Evolutionary conservation across 306 rosid species (phyloP).

Genomic region (Ormosia semicastrata): DNA sequence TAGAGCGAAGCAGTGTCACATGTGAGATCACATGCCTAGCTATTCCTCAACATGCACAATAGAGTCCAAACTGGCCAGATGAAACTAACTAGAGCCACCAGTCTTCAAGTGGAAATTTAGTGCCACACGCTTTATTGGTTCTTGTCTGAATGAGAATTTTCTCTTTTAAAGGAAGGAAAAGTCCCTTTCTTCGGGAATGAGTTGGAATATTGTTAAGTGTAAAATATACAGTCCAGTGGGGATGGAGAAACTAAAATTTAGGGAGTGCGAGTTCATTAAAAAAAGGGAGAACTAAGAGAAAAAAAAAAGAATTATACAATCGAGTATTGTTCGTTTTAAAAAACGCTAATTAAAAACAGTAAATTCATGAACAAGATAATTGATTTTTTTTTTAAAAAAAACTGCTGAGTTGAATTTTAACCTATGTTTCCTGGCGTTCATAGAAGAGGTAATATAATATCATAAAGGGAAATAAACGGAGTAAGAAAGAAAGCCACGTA

Average conservation of each 20-base stretch:
- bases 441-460: not conserved
- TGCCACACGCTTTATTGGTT: not conserved
- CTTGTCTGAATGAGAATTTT: not conserved
- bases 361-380: not conserved
- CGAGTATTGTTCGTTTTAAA: not conserved
- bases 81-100: not conserved
- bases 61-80: slow-evolving; percentile 17
- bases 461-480: not conserved
- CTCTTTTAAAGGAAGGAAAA: not conserved
- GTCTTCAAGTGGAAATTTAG: not conserved
- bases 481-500: not conserved
- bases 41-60: slow-evolving; percentile 34
- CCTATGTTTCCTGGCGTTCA: not conserved
- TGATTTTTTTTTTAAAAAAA: not conserved
- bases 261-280: not conserved
- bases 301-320: not conserved
- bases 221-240: not conserved
- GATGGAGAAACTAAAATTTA: not conserved
- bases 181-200: slow-evolving; percentile 1
- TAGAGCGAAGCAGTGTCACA: slow-evolving; percentile 26
- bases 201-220: not conserved
- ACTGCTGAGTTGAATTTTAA: not conserved
- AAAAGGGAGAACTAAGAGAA: not conserved
- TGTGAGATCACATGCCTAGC: slow-evolving; percentile 42
- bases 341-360: not conserved